A percentile compares a stretch with the other conserved stretches of the same genome.
Conservation (phyloP, 2,329 filamentous ascomycete species). For the Aspergillus clavatus region DNA sequence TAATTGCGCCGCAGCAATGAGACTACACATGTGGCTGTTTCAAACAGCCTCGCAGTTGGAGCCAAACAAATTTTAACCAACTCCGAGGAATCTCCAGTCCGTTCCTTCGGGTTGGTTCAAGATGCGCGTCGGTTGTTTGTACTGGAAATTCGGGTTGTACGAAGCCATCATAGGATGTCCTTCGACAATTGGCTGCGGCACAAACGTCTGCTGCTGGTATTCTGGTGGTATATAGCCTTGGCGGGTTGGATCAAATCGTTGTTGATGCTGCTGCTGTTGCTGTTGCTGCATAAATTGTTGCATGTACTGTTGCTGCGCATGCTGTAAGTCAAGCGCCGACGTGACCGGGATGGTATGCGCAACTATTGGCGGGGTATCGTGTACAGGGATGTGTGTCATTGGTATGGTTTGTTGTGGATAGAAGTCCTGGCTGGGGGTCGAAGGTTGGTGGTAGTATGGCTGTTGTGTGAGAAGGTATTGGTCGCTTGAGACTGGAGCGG, state of each 20-base stretch:
- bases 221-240: constrained; percentile 30
- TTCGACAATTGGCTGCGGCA: constrained; percentile 25
- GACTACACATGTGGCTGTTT: not conserved
- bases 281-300: constrained; percentile 32
- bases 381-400: constrained; percentile 28
- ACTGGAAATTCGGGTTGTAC: constrained; percentile 31
- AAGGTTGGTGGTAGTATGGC: constrained; percentile 30
- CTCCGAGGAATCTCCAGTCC: constrained; percentile 38
- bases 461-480: constrained; percentile 36
- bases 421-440: constrained; percentile 34
- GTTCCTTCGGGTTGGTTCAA: constrained; percentile 38
- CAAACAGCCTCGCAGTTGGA: not conserved
- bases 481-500: constrained; percentile 28
- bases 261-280: constrained; percentile 26
- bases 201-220: constrained; percentile 26
- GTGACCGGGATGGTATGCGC: constrained; percentile 28
- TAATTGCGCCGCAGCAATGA: not conserved
- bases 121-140: constrained; percentile 30
- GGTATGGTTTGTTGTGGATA: constrained; percentile 32
- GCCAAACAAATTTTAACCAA: constrained; percentile 28
- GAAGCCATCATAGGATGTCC: constrained; percentile 30
- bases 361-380: constrained; percentile 28
- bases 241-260: constrained; percentile 29
- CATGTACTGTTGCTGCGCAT: constrained; percentile 29
- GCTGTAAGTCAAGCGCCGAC: constrained; percentile 26